phyloP scores from a whole-genome alignment of 495 filamentous ascomycete genomes.

The Tricharina praecox region DNA sequence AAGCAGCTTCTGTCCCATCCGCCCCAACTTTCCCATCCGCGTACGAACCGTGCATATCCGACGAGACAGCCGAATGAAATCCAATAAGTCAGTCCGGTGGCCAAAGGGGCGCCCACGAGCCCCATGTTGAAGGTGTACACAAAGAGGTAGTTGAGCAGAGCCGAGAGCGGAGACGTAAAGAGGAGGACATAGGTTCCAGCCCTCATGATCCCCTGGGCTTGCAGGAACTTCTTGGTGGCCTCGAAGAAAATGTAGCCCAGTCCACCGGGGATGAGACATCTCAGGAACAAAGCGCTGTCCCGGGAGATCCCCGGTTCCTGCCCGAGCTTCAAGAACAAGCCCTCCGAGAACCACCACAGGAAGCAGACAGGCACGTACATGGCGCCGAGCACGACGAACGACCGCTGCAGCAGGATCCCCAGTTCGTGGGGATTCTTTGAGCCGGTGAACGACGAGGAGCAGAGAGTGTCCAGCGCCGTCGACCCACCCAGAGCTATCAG shows the following conservation, averaged over 20 bases:
- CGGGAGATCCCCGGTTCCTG: conserved; percentile 64
- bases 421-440: conserved; percentile 61
- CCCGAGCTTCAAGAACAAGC: conserved; percentile 57
- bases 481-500: conserved; percentile 83
- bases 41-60: conserved; percentile 54
- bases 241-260: conserved; percentile 88
- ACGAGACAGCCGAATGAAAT: conserved; percentile 61
- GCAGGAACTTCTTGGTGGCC: conserved; percentile 77
- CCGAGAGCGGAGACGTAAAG: conserved; percentile 68
- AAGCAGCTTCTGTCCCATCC: conserved; percentile 50
- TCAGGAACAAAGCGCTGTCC: conserved; percentile 59
- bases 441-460: conserved; percentile 72
- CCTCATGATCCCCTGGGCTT: conserved; percentile 80
- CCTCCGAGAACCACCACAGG: conserved; percentile 63
- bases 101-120: conserved; percentile 65
- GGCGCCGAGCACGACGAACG: conserved; percentile 52
- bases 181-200: conserved; percentile 77
- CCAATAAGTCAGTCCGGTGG: conserved; percentile 80
- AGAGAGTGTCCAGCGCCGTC: conserved; percentile 76
- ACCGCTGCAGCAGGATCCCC: conserved; percentile 64
- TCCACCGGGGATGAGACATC: conserved; percentile 64
- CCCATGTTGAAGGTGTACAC: conserved; percentile 54
- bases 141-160: conserved; percentile 61
- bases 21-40: conserved; percentile 67
- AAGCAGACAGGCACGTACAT: conserved; percentile 64